Base-by-base conservation (phyloP, 768 basidiomycete species). In the Xerocomus brunneocitrinus region DNA sequence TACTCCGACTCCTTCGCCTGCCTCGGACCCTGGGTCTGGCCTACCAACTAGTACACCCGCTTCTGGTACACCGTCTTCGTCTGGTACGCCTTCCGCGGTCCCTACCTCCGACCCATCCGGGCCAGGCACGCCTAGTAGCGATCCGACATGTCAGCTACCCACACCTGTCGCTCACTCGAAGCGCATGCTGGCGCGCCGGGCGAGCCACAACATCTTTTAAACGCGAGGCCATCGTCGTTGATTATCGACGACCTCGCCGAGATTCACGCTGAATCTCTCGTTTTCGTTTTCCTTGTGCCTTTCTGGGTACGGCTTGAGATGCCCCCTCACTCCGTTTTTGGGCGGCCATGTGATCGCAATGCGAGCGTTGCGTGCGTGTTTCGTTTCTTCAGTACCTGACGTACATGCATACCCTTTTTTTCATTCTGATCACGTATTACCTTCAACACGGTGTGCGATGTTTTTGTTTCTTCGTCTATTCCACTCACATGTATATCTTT, bases 151-250 rank as follows among this genome's bases (percentile, higher is more conserved):
- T 24, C 25, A 28, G 4, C 25, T 5, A 24, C 7, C 42, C 42
- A 16, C 27, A 4, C 5, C 27, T 28, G n/a, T 8, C 39, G n/a
- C 43, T 30, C 43, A 44, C 28, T 44, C 43, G 8, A 44, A 8
- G 27, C 58, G 39, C 25, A 44, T 27, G 49, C 36, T 16, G 19
- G 4, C 19, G 34, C 57, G 31, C 31, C 57, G 39, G 22, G 45
- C 8, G 16, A 45, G 28, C 10, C 34, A 36, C 10, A 13, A 13
- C 22, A 12, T 50, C 9, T 47, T 58, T 19, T 58, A 16, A 41
- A 10, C 7, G 13, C 3, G 32, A 35, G 13, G 16, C 25, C 24
- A 13, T 36, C 25, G 24, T 7, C 46, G 16, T 25, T 27, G 14
- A 19, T 16, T 36, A 34, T 25, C 32, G 7, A 24, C 13, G 10